Percentiles rank a stretch among this genome's conserved stretches.
Conservation (phyloP, 73 alveolate species). For the Urostyla sp. region DNA sequence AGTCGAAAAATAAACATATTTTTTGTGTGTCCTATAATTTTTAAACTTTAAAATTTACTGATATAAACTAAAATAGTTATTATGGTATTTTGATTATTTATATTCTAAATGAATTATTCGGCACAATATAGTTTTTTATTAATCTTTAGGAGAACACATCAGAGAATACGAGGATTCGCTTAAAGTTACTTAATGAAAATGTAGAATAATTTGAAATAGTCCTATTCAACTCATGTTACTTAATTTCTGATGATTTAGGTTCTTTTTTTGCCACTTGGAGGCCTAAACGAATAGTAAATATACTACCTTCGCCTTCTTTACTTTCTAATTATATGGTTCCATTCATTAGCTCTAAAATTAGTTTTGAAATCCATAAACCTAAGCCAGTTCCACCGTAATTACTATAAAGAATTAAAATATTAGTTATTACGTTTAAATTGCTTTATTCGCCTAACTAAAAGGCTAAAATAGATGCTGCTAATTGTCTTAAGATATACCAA, state of each 20-base stretch:
- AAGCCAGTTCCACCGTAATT: constrained; percentile 65
- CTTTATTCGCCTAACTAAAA: constrained; percentile 46
- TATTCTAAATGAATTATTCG: constrained; percentile 11
- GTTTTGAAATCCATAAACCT: constrained; percentile 57
- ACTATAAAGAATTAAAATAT: neutral
- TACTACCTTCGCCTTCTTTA: constrained; percentile 56
- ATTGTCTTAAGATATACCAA: constrained; percentile 50
- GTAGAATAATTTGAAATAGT: neutral
- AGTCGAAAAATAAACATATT: constrained; percentile 4
- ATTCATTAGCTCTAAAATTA: constrained; percentile 36
- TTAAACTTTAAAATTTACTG: constrained; percentile 17
- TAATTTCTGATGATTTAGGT: constrained; percentile 22
- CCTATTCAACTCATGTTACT: neutral
- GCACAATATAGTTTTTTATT: neutral
- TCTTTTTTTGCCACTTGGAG: constrained; percentile 21
- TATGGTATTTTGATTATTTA: neutral
- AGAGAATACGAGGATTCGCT: constrained; percentile 6
- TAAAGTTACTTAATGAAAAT: neutral
- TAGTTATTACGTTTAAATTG: constrained; percentile 15
- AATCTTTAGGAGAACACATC: constrained; percentile 13
- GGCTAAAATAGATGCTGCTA: constrained; percentile 36
- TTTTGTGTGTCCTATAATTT: neutral
- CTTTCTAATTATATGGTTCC: constrained; percentile 48
- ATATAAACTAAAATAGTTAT: neutral
- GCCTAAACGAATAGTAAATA: constrained; percentile 8